Base-by-base conservation (phyloP, 352 stramenopile species). In the Pseudoperonospora humuli region DNA sequence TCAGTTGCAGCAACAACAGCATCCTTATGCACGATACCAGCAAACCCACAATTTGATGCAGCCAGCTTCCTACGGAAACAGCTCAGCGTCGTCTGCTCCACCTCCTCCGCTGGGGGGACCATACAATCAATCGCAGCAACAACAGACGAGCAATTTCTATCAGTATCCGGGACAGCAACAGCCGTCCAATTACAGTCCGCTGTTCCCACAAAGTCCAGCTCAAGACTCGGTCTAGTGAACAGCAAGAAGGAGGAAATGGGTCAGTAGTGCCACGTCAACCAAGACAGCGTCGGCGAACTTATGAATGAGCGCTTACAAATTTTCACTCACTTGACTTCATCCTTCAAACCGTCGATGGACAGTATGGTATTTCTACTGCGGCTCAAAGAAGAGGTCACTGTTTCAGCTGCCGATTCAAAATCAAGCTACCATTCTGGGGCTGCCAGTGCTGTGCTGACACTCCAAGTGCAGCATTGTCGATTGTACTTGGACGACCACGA, bases 21-120 rank as follows among this genome's bases (percentile, higher is more conserved):
- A 75, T 42, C 34, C 64, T 20, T 78, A 71, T 38, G 23, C 57
- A 5, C 39, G 57, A 21, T 77, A 81, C 35, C 66, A 84, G 39
- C 68, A 75, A 34, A 21, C 19, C 2, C 43, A 58, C 27, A 28
- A 32, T 13, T 18, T n/a, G 19, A 14, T 47, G 4, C 43, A 46
- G 10, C 39, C 54, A 13, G 33, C 51, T 19, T 35, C 53, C 1
- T 64, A 72, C 34, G 62, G 50, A 18, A 61, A 55, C 13, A 38
- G 44, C 4, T 51, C 58, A 36, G 40, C 57, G 17, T 57, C 64
- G 23, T 59, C 66, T 19, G 38, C 64, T 7, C 49, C 67, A 35
- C 45, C 59, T 35, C 47, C 63, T 14, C 34, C 68, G 32, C 70
- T 75, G 29, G 64, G 49, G 18, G 74, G 70, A 34, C 62, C 60